Evolutionary conservation across 129 eudicot species (phyloP), one percentile per base, ranked within the genome.

Genomic region (Arctium lappa): DNA sequence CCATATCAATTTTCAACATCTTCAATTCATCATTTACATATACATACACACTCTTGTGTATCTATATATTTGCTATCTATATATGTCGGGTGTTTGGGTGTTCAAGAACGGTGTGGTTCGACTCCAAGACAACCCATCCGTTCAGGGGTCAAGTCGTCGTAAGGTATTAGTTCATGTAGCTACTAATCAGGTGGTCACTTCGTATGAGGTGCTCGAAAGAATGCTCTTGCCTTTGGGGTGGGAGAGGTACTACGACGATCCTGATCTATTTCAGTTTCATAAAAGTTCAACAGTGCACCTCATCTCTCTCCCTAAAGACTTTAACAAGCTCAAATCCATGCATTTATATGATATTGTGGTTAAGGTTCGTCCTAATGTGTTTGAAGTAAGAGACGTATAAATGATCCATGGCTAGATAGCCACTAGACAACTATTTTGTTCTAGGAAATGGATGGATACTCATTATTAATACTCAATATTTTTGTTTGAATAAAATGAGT

Each of bases 1-100:
- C 27, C 76, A 44, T 7, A 2, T 46, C 69, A 77, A 68, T 3
- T 29, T 38, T 40, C 66, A 68, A 79, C 8, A 79, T 68, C 82
- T 3, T 56, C 73, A 22, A 56, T 56, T 76, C 22, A 76, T 2
- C 69, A 50, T 76, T 56, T 33, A n/a, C 68, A 16, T 60, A 60
- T n/a, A 60, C 68, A 60, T 60, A 60, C 68, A 60, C 29, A 16
- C 68, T 60, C 29, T 16, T 60, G 29, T 60, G 5, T 60, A 16
- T 16, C 9, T 60, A 60, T 60, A 60, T n/a, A 94, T 94, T 46
- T 46, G 56, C 15, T n/a, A 60, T 60, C 8, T n/a, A 16, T 60
- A 60, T 10, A 94, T 94, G 98, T 90, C 98, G 5, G 98, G 98
- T 60, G 98, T 94, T 22, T 94, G 98, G 98, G 95, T 92, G 79